Evolutionary conservation across 805 yeast genomes (phyloP).

Genomic region (Candida morakotiae): DNA sequence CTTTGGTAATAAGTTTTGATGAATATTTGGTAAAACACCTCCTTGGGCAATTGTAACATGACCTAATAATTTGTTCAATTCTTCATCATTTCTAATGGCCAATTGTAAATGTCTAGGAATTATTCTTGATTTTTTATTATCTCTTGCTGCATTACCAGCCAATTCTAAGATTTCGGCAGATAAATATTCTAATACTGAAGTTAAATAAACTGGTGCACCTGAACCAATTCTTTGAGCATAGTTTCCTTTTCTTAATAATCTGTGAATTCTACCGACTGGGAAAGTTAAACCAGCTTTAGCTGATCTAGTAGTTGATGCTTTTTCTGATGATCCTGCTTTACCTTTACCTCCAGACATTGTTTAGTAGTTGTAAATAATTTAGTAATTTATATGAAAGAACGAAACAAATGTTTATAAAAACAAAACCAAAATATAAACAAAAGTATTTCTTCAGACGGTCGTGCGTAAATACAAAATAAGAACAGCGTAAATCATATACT

Average conservation of each 20-base stretch:
- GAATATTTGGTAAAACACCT: constrained; percentile 98
- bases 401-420: background rate
- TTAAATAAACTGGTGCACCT: constrained; percentile 97
- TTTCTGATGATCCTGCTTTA: constrained; percentile 91
- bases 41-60: constrained; percentile 98
- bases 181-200: constrained; percentile 94
- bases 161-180: constrained; percentile 97
- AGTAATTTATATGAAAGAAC: no score
- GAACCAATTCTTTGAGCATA: constrained; percentile 99
- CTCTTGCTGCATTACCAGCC: constrained; percentile 99
- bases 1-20: constrained; percentile 85
- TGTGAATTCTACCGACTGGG: constrained; percentile 99
- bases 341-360: constrained; percentile 88
- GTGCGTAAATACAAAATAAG: no score
- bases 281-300: constrained; percentile 97
- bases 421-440: background rate
- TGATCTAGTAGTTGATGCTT: constrained; percentile 97
- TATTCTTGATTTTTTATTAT: constrained; percentile 98
- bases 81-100: constrained; percentile 99
- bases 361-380: no score
- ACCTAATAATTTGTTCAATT: constrained; percentile 86
- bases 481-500: no score
- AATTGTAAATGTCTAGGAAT: constrained; percentile 98
- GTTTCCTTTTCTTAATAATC: constrained; percentile 94
- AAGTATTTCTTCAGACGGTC: no score